Base-by-base conservation (phyloP, 1,139 yeast genomes). In the Saccharomyces hybrid region DNA sequence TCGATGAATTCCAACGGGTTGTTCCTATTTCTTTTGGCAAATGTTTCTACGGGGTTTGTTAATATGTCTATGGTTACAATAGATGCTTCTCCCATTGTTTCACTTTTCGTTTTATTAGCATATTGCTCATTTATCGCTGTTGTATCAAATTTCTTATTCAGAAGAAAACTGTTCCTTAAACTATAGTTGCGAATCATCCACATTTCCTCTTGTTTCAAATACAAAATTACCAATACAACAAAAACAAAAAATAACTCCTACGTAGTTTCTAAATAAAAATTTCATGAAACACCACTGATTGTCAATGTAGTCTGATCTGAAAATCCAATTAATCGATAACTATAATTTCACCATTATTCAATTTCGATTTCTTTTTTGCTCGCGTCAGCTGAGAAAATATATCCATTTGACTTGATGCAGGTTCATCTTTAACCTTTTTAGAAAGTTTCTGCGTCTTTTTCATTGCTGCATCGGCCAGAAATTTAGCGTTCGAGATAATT, bases 1-100 rank as follows among this genome's bases (percentile, higher is more conserved):
- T 82, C 95, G 0, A 78, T 86, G 60, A 93, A 93, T 68, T 76
- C 76, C 46, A 89, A 89, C 62, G 96, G 97, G 2, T 77, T 93
- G 63, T 70, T 81, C 2, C 70, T 86, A 49, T 93, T 93, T 65
- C 72, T 93, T 59, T 58, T 86, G 8, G 90, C 96, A 1, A 93
- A 93, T 66, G 73, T 93, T 5, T 66, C 78, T 3, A 93, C 99
- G 0, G 99, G 99, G 0, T 62, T 88, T 38, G 76, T 86, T 25
- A 93, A 93, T 67, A 80, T 90, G 83, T 62, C 78, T 0, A 70
- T 86, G 41, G 81, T 87, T 59, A 91, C 98, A 0, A 72, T 91
- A 46, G 87, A 81, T 58, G 72, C 78, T 1, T 55, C 72, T 1
- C 62, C 63, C 1, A n/a, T n/a, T n/a, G n/a, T n/a, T n/a, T 70